Conservation (phyloP, 2,329 filamentous ascomycete genomes). For the Diplodia corticola region DNA sequence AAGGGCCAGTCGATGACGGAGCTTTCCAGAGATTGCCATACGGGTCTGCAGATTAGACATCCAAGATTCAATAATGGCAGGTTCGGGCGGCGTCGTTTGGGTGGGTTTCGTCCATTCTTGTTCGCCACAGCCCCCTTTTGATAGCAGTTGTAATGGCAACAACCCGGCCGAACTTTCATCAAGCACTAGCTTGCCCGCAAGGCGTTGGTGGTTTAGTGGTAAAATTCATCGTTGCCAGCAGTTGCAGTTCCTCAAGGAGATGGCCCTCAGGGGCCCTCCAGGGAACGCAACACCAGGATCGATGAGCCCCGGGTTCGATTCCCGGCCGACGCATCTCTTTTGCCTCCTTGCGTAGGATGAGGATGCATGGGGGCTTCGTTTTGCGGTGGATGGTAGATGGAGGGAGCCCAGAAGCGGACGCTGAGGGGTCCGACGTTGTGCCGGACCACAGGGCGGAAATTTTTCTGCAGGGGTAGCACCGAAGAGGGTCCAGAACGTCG, state of each 20-base stretch:
- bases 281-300: not conserved
- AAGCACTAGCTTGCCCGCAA: not conserved
- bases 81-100: too few species aligned
- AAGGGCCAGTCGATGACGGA: too few species aligned
- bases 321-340: constrained; percentile 22
- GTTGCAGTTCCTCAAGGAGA: not conserved
- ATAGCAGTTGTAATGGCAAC: not conserved
- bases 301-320: constrained; percentile 24
- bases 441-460: not conserved
- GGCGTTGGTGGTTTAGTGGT: constrained; percentile 22
- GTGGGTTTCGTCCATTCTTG: not conserved
- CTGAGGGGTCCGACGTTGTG: not conserved
- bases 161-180: fast-evolving
- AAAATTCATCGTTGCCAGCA: constrained; percentile 22
- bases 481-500: not conserved
- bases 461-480: constrained; percentile 1
- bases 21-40: too few species aligned
- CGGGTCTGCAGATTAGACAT: too few species aligned
- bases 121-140: not conserved
- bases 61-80: not conserved
- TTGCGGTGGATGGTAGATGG: not conserved
- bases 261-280: not conserved
- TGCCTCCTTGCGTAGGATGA: not conserved
- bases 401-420: not conserved
- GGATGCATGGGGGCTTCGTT: not conserved